These are phyloP conservation scores for Diophrys sp. DNA, from an alignment of 73 alveolate species.

Conservation along the genomic window DNA sequence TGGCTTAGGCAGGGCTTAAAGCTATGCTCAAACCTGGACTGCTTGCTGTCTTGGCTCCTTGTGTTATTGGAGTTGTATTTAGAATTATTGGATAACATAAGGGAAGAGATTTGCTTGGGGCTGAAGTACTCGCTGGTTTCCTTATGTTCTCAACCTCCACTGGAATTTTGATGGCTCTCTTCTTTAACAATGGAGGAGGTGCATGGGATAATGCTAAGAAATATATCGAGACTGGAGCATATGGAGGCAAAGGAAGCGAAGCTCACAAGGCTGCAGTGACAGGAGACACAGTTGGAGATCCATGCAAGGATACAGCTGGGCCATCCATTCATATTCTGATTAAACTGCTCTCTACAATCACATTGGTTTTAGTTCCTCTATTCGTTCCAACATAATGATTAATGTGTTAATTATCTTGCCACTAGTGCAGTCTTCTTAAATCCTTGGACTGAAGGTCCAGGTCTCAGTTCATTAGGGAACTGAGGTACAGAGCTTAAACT, in stretches of 20 bases:
- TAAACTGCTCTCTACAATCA: constrained; percentile 81
- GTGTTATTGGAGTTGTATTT: constrained; percentile 78
- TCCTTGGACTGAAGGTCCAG: too few species aligned
- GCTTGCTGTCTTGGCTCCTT: constrained; percentile 80
- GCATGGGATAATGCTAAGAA: constrained; percentile 97
- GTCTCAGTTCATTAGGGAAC: too few species aligned
- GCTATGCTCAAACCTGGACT: constrained; percentile 90
- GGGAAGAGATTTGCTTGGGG: constrained; percentile 90
- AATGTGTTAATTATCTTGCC: too few species aligned
- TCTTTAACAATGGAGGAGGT: constrained; percentile 87
- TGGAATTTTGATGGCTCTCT: constrained; percentile 87
- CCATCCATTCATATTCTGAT: constrained; percentile 86
- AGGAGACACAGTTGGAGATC: constrained; percentile 97
- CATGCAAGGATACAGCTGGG: constrained; percentile 92
- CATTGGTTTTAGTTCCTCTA: constrained; percentile 86
- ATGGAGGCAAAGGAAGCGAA: constrained; percentile 59
- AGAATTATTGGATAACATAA: too few species aligned
- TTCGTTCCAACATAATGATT: too few species aligned
- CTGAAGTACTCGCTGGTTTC: constrained; percentile 77
- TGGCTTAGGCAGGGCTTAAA: constrained; percentile 71
- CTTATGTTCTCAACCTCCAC: constrained; percentile 83
- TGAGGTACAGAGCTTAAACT: too few species aligned
- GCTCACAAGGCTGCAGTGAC: constrained; percentile 80
- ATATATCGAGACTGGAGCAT: constrained; percentile 67
- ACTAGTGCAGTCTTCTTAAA: too few species aligned